Percentiles rank a stretch among this genome's conserved stretches.
Conservation (phyloP, 805 yeast genomes). For the Myxozyma nipponensis region DNA sequence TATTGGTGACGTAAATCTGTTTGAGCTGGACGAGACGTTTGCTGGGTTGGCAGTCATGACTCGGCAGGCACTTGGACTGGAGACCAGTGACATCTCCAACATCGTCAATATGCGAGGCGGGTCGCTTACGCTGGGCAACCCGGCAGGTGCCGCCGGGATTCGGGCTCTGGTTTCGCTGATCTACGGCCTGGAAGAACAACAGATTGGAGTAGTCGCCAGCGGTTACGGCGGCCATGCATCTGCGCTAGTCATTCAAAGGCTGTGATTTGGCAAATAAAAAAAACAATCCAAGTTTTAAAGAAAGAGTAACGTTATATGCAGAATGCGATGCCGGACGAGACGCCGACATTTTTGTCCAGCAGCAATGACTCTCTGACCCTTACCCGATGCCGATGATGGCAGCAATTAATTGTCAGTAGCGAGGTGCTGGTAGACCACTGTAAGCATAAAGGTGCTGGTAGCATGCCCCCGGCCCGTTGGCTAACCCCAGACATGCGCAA, state of each 20-base stretch:
- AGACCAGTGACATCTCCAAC: slow-evolving; percentile 47
- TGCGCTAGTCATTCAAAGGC: slow-evolving; percentile 52
- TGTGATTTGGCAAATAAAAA: too few relatives aligned
- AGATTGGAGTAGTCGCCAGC: slow-evolving; percentile 86
- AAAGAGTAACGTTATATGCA: too few relatives aligned
- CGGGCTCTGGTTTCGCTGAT: slow-evolving; percentile 64
- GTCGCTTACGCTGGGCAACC: slow-evolving; percentile 94
- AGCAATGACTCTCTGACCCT: too few relatives aligned
- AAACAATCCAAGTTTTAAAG: too few relatives aligned
- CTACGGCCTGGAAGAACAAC: slow-evolving; percentile 55
- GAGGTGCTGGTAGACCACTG: too few relatives aligned
- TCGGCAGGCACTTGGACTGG: slow-evolving; percentile 59
- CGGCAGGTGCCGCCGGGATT: slow-evolving; percentile 95
- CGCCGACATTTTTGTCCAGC: too few relatives aligned
- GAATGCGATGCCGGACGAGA: too few relatives aligned
- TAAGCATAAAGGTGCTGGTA: too few relatives aligned
- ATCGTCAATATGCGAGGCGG: slow-evolving; percentile 91
- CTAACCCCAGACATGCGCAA: too few relatives aligned
- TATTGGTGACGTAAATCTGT: slow-evolving; percentile 67
- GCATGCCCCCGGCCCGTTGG: too few relatives aligned
- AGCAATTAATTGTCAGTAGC: too few relatives aligned
- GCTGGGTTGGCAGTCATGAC: slow-evolving; percentile 90
- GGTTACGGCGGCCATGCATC: slow-evolving; percentile 99
- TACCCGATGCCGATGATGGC: too few relatives aligned
- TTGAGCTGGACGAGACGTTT: slow-evolving; percentile 93